Conservation (phyloP, 2,329 filamentous ascomycete species). For the Helicocarpus griseus region DNA sequence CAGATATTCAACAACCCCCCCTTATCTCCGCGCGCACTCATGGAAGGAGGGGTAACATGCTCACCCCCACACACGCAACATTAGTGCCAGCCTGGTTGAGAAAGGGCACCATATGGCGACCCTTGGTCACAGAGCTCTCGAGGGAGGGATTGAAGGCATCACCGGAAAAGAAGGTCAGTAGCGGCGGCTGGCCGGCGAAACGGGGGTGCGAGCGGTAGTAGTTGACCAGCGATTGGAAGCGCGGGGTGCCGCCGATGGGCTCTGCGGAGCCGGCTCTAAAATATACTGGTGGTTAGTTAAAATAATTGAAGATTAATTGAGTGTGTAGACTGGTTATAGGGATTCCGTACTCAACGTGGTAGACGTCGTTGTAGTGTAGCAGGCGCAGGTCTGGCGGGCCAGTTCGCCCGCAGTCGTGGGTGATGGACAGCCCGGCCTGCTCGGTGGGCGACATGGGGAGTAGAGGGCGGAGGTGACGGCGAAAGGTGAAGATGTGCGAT, state of each 20-base stretch:
- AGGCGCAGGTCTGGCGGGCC: conserved; percentile 63
- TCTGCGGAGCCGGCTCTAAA: conserved; percentile 57
- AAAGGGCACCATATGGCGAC: conserved; percentile 79
- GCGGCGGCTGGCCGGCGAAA: conserved; percentile 53
- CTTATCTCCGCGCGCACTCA: too few species aligned
- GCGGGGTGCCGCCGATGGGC: conserved; percentile 68
- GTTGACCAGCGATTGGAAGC: conserved; percentile 70
- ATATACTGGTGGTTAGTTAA: not conserved
- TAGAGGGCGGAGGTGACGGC: too few species aligned
- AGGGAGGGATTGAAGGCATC: conserved; percentile 89
- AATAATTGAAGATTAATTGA: not conserved
- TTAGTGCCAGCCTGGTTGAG: conserved; percentile 69
- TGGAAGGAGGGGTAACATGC: conserved; percentile 27
- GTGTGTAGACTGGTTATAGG: not conserved
- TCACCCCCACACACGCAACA: conserved; percentile 71
- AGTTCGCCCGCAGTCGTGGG: conserved; percentile 32
- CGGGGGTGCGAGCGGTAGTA: conserved; percentile 58
- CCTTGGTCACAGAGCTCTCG: conserved; percentile 83
- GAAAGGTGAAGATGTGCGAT: too few species aligned
- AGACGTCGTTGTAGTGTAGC: conserved; percentile 89
- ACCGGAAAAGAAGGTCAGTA: conserved; percentile 78
- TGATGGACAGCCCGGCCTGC: conserved; percentile 30
- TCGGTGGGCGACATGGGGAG: conserved; percentile 20
- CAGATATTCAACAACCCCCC: too few species aligned
- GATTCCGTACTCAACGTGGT: conserved; percentile 60